phyloP scores from a whole-genome alignment of 148 eudicot species.

The Drosera capensis region DNA sequence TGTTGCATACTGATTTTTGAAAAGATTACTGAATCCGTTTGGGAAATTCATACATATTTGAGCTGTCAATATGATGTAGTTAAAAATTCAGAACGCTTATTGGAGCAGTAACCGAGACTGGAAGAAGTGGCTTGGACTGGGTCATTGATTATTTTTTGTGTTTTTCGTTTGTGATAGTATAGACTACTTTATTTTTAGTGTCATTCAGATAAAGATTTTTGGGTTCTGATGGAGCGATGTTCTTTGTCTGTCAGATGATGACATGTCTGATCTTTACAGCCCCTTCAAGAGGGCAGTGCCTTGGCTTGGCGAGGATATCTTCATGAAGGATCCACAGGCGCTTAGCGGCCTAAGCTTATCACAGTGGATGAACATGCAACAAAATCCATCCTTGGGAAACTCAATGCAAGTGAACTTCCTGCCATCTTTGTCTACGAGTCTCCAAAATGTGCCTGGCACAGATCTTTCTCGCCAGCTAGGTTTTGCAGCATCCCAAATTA shows the following conservation, averaged over 20 bases:
- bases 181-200: too few species aligned
- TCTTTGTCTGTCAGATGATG: constrained; percentile 39
- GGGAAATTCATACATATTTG: too few species aligned
- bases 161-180: too few species aligned
- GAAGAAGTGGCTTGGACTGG: too few species aligned
- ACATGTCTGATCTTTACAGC: constrained; percentile 42
- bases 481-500: constrained; percentile 34
- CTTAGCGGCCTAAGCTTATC: constrained; percentile 61
- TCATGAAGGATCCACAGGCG: constrained; percentile 47
- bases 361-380: constrained; percentile 96
- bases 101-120: too few species aligned
- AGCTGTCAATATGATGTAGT: too few species aligned
- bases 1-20: too few species aligned
- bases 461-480: constrained; percentile 54
- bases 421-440: constrained; percentile 37
- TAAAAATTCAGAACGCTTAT: too few species aligned
- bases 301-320: constrained; percentile 70
- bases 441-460: constrained; percentile 33
- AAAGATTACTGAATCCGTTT: too few species aligned
- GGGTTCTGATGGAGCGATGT: background rate
- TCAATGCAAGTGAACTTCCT: constrained; percentile 45
- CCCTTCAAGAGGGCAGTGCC: constrained; percentile 83
- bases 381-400: constrained; percentile 42
- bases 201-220: too few species aligned
- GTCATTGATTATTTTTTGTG: too few species aligned